Evolutionary conservation across 495 filamentous ascomycete species (phyloP).

Genomic region (Trichoderma gamsii): DNA sequence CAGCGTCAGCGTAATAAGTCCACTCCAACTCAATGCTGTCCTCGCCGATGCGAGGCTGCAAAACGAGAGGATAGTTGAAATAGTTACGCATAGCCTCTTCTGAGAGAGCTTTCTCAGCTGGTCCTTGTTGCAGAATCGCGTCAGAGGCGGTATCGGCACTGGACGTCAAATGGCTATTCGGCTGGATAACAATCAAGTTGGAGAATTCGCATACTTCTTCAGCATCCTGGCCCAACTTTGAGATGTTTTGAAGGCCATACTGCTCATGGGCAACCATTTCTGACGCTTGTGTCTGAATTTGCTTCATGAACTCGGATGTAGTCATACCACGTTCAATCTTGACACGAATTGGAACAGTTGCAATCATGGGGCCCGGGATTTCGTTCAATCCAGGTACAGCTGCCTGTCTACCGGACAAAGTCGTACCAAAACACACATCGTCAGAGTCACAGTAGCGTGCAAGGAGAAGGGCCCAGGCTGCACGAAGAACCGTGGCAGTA

Average conservation of each 20-base stretch:
- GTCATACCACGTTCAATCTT: slow-evolving; percentile 16
- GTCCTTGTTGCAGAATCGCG: slow-evolving; percentile 1
- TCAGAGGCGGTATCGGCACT: slow-evolving; percentile 12
- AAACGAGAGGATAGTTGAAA: slow-evolving; percentile 10
- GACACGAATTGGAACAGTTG: slow-evolving; percentile 51
- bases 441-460: slow-evolving; percentile 31
- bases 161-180: slow-evolving; percentile 6
- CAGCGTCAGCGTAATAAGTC: slow-evolving; percentile 2
- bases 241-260: slow-evolving; percentile 39
- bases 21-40: slow-evolving; percentile 11
- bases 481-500: slow-evolving; percentile 41
- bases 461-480: slow-evolving; percentile 39
- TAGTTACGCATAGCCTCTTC: slow-evolving; percentile 13
- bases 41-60: slow-evolving; percentile 5
- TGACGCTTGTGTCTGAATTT: slow-evolving; percentile 31
- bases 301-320: slow-evolving; percentile 21
- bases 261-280: slow-evolving; percentile 43
- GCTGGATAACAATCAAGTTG: slow-evolving; percentile 14
- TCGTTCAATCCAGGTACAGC: slow-evolving; percentile 40
- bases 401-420: slow-evolving; percentile 43
- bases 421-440: slow-evolving; percentile 43
- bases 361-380: slow-evolving; percentile 49
- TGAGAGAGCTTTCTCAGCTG: neutral
- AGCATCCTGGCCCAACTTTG: slow-evolving; percentile 8
- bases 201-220: slow-evolving; percentile 15